Base-by-base conservation (phyloP, 495 filamentous ascomycete species). In the Ascobolus immersus region DNA sequence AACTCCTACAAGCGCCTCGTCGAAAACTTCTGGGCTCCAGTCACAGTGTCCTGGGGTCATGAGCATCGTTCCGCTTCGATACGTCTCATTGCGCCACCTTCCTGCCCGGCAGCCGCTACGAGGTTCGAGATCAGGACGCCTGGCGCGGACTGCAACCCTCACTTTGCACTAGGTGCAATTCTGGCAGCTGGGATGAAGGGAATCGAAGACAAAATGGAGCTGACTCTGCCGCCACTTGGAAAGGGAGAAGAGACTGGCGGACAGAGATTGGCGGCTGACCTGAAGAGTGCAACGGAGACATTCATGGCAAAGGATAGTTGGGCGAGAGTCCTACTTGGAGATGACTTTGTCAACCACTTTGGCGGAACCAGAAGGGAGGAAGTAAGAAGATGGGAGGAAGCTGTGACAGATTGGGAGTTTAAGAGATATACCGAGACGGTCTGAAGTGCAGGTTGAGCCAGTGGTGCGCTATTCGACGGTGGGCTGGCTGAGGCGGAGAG, bases 21-120 rank as follows among this genome's bases (percentile, higher is more conserved):
- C 8, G 86, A 96, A 59, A 94, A 94, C 50, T 93, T 91, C 55
- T 94, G 89, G 89, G 86, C 86, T 0, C 86, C 86, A 0, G 84
- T 96, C 4, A 93, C 81, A 0, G 86, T 93, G 1, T 89, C 77
- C 2, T 96, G 86, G 89, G 86, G 89, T 1, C 52, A 93, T 5
- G 86, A 94, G 51, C 86, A 96, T 44, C 76, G 86, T 24, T 80
- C 80, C 1, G 86, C 86, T 0, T 89, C 77, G 0, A 75, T 96
- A 35, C 64, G 89, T 5, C 50, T 96, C 15, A 93, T 94, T 43
- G 64, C 73, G 0, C 86, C 86, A 7, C 86, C 86, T 1, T 79
- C 77, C 0, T 62, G 71, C 21, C 77, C 73, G 38, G 58, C 76
- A 0, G 77, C 77, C 40, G 77, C 82, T 0, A 93, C 86, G 11